Percentiles rank a stretch among this genome's conserved stretches.
Evolutionary conservation across 176 grass and related monocot species (phyloP).

Genomic region (Elymus sibiricus): DNA sequence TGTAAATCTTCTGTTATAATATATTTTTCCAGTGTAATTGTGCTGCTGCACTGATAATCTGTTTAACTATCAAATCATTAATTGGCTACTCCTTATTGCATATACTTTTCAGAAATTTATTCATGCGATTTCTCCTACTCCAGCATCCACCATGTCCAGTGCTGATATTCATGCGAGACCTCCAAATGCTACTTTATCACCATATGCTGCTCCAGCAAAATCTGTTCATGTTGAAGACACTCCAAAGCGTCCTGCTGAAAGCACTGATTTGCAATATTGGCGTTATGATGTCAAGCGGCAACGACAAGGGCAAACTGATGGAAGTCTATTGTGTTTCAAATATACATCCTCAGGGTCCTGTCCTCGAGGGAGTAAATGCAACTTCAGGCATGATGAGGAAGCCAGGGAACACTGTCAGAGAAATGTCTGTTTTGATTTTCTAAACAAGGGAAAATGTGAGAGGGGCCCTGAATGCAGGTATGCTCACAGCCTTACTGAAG

Average conservation of each 20-base stretch:
- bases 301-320: slow-evolving; percentile 50
- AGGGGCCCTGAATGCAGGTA: slow-evolving; percentile 70
- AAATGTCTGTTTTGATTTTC: slow-evolving; percentile 95
- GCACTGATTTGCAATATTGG: slow-evolving; percentile 68
- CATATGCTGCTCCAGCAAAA: slow-evolving; percentile 51
- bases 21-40: background rate
- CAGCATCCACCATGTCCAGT: slow-evolving; percentile 79
- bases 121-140: slow-evolving; percentile 98
- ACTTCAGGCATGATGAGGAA: slow-evolving; percentile 67
- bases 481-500: slow-evolving; percentile 66
- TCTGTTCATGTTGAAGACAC: slow-evolving; percentile 47
- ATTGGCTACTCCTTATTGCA: slow-evolving; percentile 35
- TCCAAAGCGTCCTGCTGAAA: slow-evolving; percentile 51
- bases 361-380: slow-evolving; percentile 52
- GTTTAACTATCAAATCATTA: slow-evolving; percentile 8
- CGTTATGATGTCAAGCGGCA: slow-evolving; percentile 91
- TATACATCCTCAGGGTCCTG: slow-evolving; percentile 84
- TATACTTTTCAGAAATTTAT: slow-evolving; percentile 84
- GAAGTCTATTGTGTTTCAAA: slow-evolving; percentile 65
- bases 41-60: background rate
- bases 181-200: slow-evolving; percentile 77
- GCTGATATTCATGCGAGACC: slow-evolving; percentile 67
- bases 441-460: slow-evolving; percentile 93
- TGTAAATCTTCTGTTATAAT: background rate
- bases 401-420: slow-evolving; percentile 62